These are phyloP conservation scores for Solanum pennellii DNA, from an alignment of 257 asterid genomes.

Conservation along the genomic window DNA sequence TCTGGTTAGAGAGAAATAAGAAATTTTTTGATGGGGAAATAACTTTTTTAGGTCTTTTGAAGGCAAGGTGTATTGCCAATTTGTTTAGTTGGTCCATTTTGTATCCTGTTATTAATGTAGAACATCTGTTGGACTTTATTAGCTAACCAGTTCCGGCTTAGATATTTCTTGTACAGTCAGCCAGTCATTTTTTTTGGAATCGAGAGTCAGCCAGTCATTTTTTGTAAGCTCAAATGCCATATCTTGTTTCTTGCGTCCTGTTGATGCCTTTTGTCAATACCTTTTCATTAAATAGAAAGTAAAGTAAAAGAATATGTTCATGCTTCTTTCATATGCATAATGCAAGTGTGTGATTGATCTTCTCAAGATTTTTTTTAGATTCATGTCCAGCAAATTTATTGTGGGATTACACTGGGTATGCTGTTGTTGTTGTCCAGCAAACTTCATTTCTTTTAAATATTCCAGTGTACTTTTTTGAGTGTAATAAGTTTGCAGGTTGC, in stretches of 20 bases:
- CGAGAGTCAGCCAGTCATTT: not conserved
- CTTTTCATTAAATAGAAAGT: not conserved
- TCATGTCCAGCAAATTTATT: not conserved
- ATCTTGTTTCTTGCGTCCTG: not conserved
- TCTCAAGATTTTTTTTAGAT: not conserved
- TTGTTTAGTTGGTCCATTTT: not conserved
- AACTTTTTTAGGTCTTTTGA: not conserved
- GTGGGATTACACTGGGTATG: not conserved
- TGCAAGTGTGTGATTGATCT: not conserved
- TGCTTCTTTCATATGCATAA: not conserved
- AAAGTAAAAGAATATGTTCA: not conserved
- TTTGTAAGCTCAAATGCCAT: not conserved
- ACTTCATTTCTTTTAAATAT: not conserved
- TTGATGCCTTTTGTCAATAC: not conserved
- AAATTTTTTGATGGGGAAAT: not conserved
- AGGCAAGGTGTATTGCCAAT: not conserved
- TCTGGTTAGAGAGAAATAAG: not conserved
- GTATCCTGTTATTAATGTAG: not conserved
- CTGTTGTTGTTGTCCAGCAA: not conserved
- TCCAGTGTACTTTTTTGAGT: not conserved
- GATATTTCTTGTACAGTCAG: not conserved
- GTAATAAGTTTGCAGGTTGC: slow-evolving; percentile 48
- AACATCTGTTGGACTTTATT: not conserved
- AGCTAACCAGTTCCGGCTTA: not conserved
- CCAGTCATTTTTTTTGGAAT: not conserved